Base-by-base conservation (phyloP, 2,329 filamentous ascomycete genomes). In the Emmonsiellopsis sp. region DNA sequence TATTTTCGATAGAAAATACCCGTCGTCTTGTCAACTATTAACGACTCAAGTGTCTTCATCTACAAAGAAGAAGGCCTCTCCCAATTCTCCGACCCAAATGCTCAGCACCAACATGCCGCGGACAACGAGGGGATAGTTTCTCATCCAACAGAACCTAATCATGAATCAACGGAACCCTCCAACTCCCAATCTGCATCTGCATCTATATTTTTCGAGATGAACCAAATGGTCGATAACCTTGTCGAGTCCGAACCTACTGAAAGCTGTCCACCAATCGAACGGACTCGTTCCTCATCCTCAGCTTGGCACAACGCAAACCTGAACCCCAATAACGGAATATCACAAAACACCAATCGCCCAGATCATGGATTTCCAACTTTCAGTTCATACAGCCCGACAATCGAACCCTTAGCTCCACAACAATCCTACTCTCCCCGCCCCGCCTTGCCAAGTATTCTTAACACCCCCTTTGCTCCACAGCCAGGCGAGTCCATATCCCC, bases 191-290 rank as follows among this genome's bases (percentile, higher is more conserved):
- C 76, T n/a, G 72, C 76, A 17, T 76, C 70, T 1, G 65, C 65
- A 32, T 71, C 71, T 1, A 66, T 73, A 55, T 76, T 78, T 53
- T 70, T 68, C n/a, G 74, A 75, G 27, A 77, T 81, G 69, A 74
- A 73, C 56, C 73, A 72, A 8, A 82, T 83, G 80, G 80, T 83
- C 11, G 77, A 83, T 58, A 72, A 78, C 54, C 68, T 83, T 32
- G 71, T 83, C 49, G 69, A 68, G 43, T 63, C 63, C 17, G 69
- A 74, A 48, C 70, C 72, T 31, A 66, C 70, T 42, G 58, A 58
- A 56, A 51, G 51, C 49, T 62, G 36, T 21, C 44, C 53, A 2
- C 40, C 49, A 21, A 45, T 40, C 13, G 51, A 37, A 14, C 42
- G 42, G 37, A 37, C 45, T n/a, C 42, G 40, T 34, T 52, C 49